Base-by-base conservation (phyloP, 2,329 filamentous ascomycete species). In the Ophiocordyceps robertsii region DNA sequence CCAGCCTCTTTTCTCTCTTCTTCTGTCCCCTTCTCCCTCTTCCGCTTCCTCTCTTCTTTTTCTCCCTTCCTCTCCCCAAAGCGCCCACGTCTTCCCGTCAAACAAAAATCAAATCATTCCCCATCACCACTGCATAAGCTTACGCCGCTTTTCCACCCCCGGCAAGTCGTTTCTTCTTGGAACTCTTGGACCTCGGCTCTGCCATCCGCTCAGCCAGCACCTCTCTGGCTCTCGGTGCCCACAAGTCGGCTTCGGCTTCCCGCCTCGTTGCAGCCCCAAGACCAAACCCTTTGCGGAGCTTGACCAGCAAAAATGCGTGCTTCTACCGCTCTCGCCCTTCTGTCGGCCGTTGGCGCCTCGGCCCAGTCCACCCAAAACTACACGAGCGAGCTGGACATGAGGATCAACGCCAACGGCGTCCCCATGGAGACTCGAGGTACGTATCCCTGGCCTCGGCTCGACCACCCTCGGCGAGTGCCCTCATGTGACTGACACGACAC, bases 331-430 rank as follows among this genome's bases (percentile, higher is more conserved):
- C 46, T 67, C 49, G 51, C 66, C 50, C 64, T 66, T 55, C 57
- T 73, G 49, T 70, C 69, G 50, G 59, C 63, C 48, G 56, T 61
- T 44, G 53, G 61, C 45, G 65, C 63, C 48, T 63, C 61, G 46
- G 67, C 68, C 40, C 62, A 66, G 46, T 24, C 35, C 1, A 10
- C 27, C 13, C 52, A 60, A 42, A 68, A 66, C 58, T 73, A 67
- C 53, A 67, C 59, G 41, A 63, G 58, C 53, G 54, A 61, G 41
- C 59, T 64, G 38, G 50, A 63, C 51, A 65, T 65, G 60, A 57
- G 46, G 9, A 65, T 75, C 47, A 51, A 70, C 50, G 56, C 65
- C 27, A 51, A 38, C 47, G 38, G 44, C 5, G 58, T 73, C 27
- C 38, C 56, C 3, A 47, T 58, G 19, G 47, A 51, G 30, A 47